These are phyloP conservation scores for Aspergillus oerlinghausenensis DNA, from an alignment of 2,329 filamentous ascomycete genomes.

Conservation along the genomic window DNA sequence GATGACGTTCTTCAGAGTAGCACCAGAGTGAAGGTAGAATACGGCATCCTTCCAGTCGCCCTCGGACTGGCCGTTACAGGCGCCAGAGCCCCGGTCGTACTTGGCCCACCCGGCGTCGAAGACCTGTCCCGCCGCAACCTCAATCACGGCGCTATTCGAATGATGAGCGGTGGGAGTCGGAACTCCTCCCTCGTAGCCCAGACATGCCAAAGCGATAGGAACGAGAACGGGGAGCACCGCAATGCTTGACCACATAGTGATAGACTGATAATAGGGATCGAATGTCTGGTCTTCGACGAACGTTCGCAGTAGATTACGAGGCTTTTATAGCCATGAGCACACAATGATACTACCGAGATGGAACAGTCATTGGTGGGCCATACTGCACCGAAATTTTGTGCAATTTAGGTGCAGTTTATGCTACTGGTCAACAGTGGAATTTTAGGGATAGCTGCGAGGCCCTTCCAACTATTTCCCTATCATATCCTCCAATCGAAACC, in stretches of 20 bases:
- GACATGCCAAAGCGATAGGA: constrained; percentile 13
- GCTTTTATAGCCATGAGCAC: neutral
- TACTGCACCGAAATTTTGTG: neutral
- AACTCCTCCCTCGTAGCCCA: constrained; percentile 15
- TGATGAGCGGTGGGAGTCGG: constrained; percentile 7
- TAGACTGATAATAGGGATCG: neutral
- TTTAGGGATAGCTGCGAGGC: neutral
- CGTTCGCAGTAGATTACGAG: neutral
- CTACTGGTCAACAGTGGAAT: too few relatives aligned
- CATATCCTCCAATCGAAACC: neutral
- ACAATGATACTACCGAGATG: neutral
- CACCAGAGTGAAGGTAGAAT: constrained; percentile 41
- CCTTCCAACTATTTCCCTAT: neutral
- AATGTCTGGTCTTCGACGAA: neutral
- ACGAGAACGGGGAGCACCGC: constrained; percentile 1
- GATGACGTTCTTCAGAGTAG: constrained; percentile 45
- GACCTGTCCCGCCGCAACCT: constrained; percentile 39
- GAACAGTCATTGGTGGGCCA: neutral
- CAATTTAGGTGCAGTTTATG: neutral
- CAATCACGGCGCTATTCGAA: constrained; percentile 27
- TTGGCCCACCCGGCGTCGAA: constrained; percentile 49
- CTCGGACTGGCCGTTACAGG: constrained; percentile 43
- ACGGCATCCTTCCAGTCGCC: constrained; percentile 44
- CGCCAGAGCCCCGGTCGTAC: constrained; percentile 38
- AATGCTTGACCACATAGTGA: constrained; percentile 7